Conservation (phyloP, 768 basidiomycete genomes). For the Trametes sanguinea region DNA sequence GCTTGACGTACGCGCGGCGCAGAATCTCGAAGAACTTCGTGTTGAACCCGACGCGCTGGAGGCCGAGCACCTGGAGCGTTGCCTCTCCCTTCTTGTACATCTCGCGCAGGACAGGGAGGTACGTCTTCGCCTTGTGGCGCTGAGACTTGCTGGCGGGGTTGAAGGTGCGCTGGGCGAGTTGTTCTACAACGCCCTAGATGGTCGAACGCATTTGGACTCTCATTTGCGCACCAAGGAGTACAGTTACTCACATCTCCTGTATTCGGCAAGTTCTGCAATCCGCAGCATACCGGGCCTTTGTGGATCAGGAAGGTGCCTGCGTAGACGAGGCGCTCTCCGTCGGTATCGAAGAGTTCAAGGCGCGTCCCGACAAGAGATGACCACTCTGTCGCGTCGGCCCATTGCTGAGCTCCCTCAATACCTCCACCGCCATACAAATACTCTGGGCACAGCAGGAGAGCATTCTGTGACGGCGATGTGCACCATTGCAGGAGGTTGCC, state of each 20-base stretch:
- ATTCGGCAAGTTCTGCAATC: not conserved
- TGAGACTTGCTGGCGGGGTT: conserved; percentile 1
- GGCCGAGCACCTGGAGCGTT: conserved; percentile 7
- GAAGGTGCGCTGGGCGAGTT: conserved; percentile 6
- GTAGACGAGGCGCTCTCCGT: conserved; percentile 8
- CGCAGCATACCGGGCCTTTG: not conserved
- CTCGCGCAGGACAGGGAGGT: conserved; percentile 2
- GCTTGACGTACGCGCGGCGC: conserved; percentile 5
- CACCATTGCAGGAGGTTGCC: conserved; percentile 5
- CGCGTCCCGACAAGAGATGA: conserved; percentile 7
- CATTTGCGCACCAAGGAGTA: too few relatives aligned
- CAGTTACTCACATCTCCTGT: not conserved
- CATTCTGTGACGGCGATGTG: conserved; percentile 8
- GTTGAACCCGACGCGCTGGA: conserved; percentile 22
- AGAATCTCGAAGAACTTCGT: conserved; percentile 8
- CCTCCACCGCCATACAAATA: not conserved
- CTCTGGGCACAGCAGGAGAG: conserved; percentile 1
- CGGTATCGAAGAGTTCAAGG: conserved; percentile 15
- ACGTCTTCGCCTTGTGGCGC: conserved; percentile 6
- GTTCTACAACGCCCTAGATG: not conserved
- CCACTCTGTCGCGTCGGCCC: not conserved
- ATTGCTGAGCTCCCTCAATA: not conserved
- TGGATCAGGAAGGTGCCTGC: conserved; percentile 21
- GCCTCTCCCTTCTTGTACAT: conserved; percentile 6
- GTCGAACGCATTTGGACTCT: not conserved